These are phyloP conservation scores for Vaccinium myrtillus DNA, from an alignment of 148 eudicot species.

Conservation along the genomic window DNA sequence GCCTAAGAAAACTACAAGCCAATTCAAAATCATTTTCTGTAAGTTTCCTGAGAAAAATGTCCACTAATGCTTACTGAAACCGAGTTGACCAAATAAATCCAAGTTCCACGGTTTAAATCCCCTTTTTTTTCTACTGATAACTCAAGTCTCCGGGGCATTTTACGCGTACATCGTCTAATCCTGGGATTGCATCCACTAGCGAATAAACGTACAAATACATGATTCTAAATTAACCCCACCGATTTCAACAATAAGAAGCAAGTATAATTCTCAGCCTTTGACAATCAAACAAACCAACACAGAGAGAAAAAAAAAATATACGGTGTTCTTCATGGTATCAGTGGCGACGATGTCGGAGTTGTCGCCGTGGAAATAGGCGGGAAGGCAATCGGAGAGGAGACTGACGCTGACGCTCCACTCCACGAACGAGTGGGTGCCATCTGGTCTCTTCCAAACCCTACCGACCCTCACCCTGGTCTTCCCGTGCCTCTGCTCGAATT, in stretches of 20 bases:
- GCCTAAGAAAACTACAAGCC: neutral
- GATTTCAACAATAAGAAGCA: neutral
- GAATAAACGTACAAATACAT: too few relatives aligned
- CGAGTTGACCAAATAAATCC: neutral
- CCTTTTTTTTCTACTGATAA: neutral
- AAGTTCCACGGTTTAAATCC: neutral
- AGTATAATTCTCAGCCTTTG: neutral
- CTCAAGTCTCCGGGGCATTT: too few relatives aligned
- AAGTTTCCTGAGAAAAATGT: neutral
- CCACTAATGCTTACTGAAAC: neutral
- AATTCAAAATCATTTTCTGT: neutral
- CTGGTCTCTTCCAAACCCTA: slow-evolving; percentile 62
- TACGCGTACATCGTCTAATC: too few relatives aligned
- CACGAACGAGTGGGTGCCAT: slow-evolving; percentile 56
- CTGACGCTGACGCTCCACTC: slow-evolving; percentile 79
- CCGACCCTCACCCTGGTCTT: slow-evolving; percentile 86
- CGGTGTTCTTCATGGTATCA: slow-evolving; percentile 96
- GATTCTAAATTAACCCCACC: neutral
- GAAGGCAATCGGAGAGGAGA: slow-evolving; percentile 72
- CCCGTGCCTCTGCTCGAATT: slow-evolving; percentile 77
- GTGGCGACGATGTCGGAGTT: slow-evolving; percentile 92
- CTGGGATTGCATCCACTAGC: too few relatives aligned
- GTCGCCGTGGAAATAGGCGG: slow-evolving; percentile 56
- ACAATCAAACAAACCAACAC: neutral
- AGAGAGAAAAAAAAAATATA: slow-evolving; percentile 13